These are phyloP conservation scores for Macrophomina tecta DNA, from an alignment of 2,329 filamentous ascomycete species.

Conservation along the genomic window DNA sequence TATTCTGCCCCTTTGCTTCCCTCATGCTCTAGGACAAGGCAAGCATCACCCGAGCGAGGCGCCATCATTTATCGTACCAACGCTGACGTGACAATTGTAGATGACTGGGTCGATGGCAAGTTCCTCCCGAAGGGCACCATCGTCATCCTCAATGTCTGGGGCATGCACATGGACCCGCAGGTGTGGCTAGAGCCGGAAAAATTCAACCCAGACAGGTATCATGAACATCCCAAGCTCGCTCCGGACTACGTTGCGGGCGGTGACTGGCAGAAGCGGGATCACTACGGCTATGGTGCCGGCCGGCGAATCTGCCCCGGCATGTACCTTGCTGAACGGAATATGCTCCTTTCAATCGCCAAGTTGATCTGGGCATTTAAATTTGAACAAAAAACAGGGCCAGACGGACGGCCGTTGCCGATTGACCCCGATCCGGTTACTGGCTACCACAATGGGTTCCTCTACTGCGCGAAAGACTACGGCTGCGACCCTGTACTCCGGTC, in stretches of 20 bases:
- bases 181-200: slow-evolving; percentile 32
- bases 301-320: slow-evolving; percentile 61
- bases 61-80: background rate
- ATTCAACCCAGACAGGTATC: slow-evolving; percentile 29
- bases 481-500: slow-evolving; percentile 14
- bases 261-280: slow-evolving; percentile 47
- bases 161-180: slow-evolving; percentile 43
- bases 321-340: slow-evolving; percentile 56
- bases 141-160: slow-evolving; percentile 46
- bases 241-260: background rate
- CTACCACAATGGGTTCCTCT: slow-evolving; percentile 24
- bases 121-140: slow-evolving; percentile 49
- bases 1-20: slow-evolving; percentile 37
- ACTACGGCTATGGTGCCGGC: slow-evolving; percentile 58
- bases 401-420: background rate
- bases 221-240: background rate
- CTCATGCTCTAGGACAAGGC: slow-evolving; percentile 50
- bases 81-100: slow-evolving; percentile 28
- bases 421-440: slow-evolving; percentile 17
- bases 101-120: slow-evolving; percentile 50
- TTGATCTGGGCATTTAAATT: slow-evolving; percentile 30
- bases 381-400: background rate
- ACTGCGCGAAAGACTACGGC: slow-evolving; percentile 17
- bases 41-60: slow-evolving; percentile 17
- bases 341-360: slow-evolving; percentile 43